These are phyloP conservation scores for Diaporthe sp. DNA, from an alignment of 2,329 filamentous ascomycete genomes.

Conservation along the genomic window DNA sequence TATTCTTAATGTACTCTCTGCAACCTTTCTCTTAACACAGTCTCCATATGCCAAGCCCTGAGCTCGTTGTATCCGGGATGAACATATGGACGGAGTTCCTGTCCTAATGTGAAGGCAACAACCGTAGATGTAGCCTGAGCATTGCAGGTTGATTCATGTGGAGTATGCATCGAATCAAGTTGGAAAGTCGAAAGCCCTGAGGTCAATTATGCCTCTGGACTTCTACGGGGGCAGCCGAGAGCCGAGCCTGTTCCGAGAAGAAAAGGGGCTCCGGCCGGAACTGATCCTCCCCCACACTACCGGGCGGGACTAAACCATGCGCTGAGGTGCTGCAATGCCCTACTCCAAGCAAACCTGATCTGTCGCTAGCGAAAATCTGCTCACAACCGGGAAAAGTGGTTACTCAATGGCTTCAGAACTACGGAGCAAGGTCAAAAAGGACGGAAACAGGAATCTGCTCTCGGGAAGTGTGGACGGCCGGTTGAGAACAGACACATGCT, in stretches of 20 bases:
- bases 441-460: too few relatives aligned
- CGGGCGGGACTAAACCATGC: not conserved
- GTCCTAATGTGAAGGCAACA: too few relatives aligned
- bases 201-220: not conserved
- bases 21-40: too few relatives aligned
- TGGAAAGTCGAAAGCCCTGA: not conserved
- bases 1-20: too few relatives aligned
- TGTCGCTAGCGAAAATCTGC: not conserved
- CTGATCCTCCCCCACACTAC: slow-evolving; percentile 1
- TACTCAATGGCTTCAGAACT: not conserved
- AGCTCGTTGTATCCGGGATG: too few relatives aligned
- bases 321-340: not conserved
- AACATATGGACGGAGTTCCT: too few relatives aligned
- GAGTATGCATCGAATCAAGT: not conserved
- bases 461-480: not conserved
- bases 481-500: not conserved
- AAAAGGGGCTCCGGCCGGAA: slow-evolving; percentile 4
- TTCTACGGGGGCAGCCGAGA: not conserved
- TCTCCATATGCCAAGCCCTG: too few relatives aligned
- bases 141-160: too few relatives aligned
- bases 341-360: not conserved
- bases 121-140: too few relatives aligned
- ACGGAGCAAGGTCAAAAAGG: too few relatives aligned
- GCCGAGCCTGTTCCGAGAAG: slow-evolving; percentile 15
- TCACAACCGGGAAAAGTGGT: not conserved